Evolutionary conservation across 371 early-diverging fungal genomes (phyloP).

Genomic region (Hamiltosporidium tvaerminnensis): DNA sequence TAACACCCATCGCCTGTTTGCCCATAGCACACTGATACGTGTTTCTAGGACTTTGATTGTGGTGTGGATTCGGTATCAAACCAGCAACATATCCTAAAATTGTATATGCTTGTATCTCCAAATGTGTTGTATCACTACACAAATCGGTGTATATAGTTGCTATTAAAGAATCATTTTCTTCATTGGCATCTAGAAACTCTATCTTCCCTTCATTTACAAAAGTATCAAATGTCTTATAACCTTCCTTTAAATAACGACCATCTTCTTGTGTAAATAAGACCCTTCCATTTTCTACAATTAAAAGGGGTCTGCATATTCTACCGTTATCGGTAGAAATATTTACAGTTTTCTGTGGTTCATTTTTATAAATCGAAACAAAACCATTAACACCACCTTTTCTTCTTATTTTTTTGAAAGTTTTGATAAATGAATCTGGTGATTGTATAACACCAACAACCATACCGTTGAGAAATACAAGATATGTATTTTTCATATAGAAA

Average conservation of each 20-base stretch:
- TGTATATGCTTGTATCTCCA: constrained; percentile 91
- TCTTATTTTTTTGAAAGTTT: constrained; percentile 65
- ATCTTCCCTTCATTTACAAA: constrained; percentile 75
- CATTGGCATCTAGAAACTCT: constrained; percentile 94
- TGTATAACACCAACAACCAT: constrained; percentile 68
- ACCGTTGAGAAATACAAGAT: constrained; percentile 76
- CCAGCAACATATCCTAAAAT: constrained; percentile 90
- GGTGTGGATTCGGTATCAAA: constrained; percentile 96
- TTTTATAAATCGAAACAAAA: constrained; percentile 76
- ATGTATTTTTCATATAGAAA: constrained; percentile 23
- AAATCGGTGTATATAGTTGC: constrained; percentile 61
- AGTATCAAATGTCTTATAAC: constrained; percentile 63
- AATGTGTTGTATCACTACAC: constrained; percentile 60
- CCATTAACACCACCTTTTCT: constrained; percentile 68
- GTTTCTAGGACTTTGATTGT: constrained; percentile 97
- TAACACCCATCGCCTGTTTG: constrained; percentile 96
- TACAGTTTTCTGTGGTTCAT: constrained; percentile 64
- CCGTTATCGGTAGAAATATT: constrained; percentile 89
- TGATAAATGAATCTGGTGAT: constrained; percentile 61
- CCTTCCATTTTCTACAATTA: constrained; percentile 64
- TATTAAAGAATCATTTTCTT: constrained; percentile 84
- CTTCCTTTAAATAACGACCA: constrained; percentile 29
- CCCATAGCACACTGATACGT: constrained; percentile 99
- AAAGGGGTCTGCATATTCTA: constrained; percentile 84
- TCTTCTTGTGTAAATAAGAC: constrained; percentile 58